Evolutionary conservation across 2,329 filamentous ascomycete genomes (phyloP), one percentile per base, ranked within the genome.

Genomic region (Alternaria consortialis): DNA sequence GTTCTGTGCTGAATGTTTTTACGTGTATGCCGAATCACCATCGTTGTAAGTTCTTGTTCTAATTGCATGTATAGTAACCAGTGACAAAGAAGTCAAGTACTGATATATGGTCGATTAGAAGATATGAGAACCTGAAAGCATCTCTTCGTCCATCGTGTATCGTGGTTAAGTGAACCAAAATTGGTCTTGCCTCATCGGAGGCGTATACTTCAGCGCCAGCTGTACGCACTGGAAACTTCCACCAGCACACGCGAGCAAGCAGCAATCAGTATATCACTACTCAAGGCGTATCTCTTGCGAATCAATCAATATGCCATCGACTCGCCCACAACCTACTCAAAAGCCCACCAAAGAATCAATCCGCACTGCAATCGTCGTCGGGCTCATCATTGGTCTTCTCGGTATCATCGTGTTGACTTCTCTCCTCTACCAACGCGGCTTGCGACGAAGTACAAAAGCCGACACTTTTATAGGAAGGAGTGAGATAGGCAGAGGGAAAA

Each of bases 331-430:
- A 11, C 48, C 48, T 27, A 25, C 48, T 32, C 44, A 32, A 27
- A 12, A 31, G 23, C 48, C 48, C n/a, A 51, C 31, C 31, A 51
- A 51, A 34, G 34, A 36, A n/a, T 51, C 48, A 25, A 39, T 17
- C 20, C 48, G 34, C 32, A 51, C 48, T 13, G 48, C 48, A 5
- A 27, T 51, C 23, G 27, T 51, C 20, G 48, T 51, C 32, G 48
- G 48, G 44, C 44, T 48, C 44, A 32, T 48, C 44, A 48, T 48
- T 12, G 15, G 44, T 34, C 29, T 48, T 34, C 44, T 48, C 29
- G 44, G 44, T 34, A 20, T 34, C 29, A 34, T 48, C 6, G 44
- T 48, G 4, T 15, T 48, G 17, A 23, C 29, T 32, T 48, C 31
- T 12, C 29, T 48, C 29, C 29, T 48, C 6, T 48, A 48, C 29